These are phyloP conservation scores for Kurtzmaniella quercitrusa DNA, from an alignment of 1,139 yeast species.

Conservation along the genomic window DNA sequence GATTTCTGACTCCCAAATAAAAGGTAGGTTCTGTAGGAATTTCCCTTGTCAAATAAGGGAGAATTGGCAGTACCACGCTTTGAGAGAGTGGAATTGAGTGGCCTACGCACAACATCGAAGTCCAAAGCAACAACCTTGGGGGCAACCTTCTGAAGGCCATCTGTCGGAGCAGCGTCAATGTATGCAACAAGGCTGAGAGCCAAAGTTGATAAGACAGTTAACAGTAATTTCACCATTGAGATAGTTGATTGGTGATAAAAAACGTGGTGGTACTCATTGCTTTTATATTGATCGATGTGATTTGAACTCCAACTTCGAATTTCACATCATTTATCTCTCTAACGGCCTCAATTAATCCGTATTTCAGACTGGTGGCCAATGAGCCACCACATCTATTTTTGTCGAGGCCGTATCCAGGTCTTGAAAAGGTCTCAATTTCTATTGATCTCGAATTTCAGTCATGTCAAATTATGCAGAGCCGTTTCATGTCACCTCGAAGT, in stretches of 20 bases:
- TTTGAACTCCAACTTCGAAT: too few species aligned
- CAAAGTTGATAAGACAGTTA: not conserved
- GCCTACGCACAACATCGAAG: slow-evolving; percentile 2
- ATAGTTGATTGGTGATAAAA: not conserved
- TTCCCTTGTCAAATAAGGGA: not conserved
- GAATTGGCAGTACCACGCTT: not conserved
- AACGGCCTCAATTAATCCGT: too few species aligned
- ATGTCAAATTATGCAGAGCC: too few species aligned
- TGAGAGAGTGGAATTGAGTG: not conserved
- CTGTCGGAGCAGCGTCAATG: not conserved
- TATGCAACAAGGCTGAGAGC: not conserved
- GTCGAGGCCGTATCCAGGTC: too few species aligned
- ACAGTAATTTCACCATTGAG: not conserved
- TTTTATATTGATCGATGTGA: too few species aligned
- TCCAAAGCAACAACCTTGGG: slow-evolving; percentile 7
- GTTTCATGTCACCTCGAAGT: too few species aligned
- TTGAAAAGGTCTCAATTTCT: too few species aligned
- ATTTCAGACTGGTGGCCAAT: too few species aligned
- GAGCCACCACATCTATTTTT: too few species aligned
- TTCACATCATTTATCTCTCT: too few species aligned
- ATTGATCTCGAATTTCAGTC: too few species aligned
- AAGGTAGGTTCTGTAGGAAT: slow-evolving; percentile 3
- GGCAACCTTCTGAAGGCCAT: slow-evolving; percentile 6
- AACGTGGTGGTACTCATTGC: too few species aligned
- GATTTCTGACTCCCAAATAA: slow-evolving; percentile 18